A percentile compares a stretch with the other conserved stretches of the same genome.
Evolutionary conservation across 2,329 filamentous ascomycete genomes (phyloP).

Genomic region (Rhynchosporium secalis): DNA sequence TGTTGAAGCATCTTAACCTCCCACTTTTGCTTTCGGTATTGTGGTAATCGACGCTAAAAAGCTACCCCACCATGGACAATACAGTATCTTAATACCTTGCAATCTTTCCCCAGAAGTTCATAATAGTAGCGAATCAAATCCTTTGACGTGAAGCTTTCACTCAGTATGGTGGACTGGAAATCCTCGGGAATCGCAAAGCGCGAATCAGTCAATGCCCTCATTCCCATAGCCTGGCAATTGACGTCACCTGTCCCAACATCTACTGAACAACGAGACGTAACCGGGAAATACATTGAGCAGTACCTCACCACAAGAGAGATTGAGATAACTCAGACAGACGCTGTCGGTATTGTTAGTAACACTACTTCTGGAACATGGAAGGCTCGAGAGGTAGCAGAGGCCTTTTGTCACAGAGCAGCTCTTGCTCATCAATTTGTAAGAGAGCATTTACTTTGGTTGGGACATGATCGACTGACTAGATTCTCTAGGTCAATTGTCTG

Average conservation of each 20-base stretch:
- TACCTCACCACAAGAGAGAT: constrained; percentile 55
- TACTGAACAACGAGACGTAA: constrained; percentile 56
- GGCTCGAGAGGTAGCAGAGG: constrained; percentile 53
- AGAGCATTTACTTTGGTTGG: constrained; percentile 43
- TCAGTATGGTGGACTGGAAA: constrained; percentile 47
- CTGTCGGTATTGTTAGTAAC: constrained; percentile 54
- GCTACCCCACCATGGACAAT: constrained; percentile 14
- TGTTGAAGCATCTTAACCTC: neutral
- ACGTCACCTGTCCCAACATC: constrained; percentile 47
- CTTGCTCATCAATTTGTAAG: constrained; percentile 54
- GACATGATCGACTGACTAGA: constrained; percentile 12
- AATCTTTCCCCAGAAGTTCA: neutral
- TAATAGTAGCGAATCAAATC: neutral
- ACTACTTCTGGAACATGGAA: constrained; percentile 56
- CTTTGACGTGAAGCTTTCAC: neutral
- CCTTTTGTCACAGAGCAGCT: constrained; percentile 56
- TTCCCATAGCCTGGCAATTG: constrained; percentile 58
- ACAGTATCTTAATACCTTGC: neutral
- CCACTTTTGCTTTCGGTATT: constrained; percentile 6
- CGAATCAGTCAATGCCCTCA: constrained; percentile 52
- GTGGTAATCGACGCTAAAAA: constrained; percentile 9
- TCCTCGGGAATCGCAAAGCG: constrained; percentile 52
- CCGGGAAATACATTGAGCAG: constrained; percentile 55
- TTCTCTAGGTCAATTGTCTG: constrained; percentile 55
- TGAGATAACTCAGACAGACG: constrained; percentile 61